phyloP scores from a whole-genome alignment of 257 asterid genomes.

The Capsicum baccatum region DNA sequence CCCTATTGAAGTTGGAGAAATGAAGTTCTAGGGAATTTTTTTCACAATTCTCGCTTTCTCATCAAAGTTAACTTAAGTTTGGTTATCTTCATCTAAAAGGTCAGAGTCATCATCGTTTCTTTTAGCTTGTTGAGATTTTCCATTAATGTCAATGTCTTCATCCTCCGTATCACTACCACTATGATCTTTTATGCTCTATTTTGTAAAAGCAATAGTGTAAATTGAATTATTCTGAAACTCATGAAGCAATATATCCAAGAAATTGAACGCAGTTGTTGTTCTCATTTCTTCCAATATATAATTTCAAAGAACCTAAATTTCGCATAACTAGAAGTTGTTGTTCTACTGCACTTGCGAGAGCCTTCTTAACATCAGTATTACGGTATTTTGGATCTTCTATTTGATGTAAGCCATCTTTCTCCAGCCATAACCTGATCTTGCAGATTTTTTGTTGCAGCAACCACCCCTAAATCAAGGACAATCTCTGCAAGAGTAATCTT shows the following conservation, averaged over 20 bases:
- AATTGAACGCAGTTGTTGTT: background rate
- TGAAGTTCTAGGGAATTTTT: conserved; percentile 66
- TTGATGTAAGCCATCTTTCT: too few relatives aligned
- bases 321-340: too few relatives aligned
- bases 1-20: conserved; percentile 53
- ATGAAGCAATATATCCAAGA: background rate
- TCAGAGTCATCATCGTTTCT: conserved; percentile 45
- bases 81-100: conserved; percentile 46
- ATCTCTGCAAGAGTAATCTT: conserved; percentile 69
- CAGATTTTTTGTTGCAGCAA: too few relatives aligned
- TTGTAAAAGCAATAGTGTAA: conserved; percentile 54
- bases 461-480: conserved; percentile 49
- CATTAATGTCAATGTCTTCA: conserved; percentile 47
- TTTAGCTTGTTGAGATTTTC: conserved; percentile 43
- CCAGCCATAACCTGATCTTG: too few relatives aligned
- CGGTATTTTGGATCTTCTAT: too few relatives aligned
- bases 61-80: conserved; percentile 58
- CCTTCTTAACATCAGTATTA: too few relatives aligned
- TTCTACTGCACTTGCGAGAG: too few relatives aligned
- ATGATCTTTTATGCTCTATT: conserved; percentile 39
- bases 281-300: too few relatives aligned
- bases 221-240: background rate
- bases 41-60: conserved; percentile 76
- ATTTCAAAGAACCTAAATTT: too few relatives aligned
- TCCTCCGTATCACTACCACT: conserved; percentile 57